These are phyloP conservation scores for Yamadazyma kanchanaburiensis DNA, from an alignment of 1,139 yeast genomes.

Conservation along the genomic window DNA sequence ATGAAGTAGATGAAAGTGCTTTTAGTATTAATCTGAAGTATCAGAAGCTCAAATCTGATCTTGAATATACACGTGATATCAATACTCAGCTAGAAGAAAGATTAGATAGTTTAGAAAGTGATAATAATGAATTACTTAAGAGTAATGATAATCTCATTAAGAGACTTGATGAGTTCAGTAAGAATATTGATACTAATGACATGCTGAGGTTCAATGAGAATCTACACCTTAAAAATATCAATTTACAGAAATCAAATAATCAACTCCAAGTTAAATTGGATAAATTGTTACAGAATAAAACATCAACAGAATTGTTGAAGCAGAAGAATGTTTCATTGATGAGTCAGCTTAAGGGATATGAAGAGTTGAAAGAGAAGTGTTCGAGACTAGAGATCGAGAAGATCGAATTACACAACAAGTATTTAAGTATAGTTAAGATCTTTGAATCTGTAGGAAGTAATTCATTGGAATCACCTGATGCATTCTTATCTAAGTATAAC, in stretches of 20 bases:
- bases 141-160: constrained; percentile 50
- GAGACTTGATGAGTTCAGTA: constrained; percentile 25
- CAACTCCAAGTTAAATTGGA: constrained; percentile 27
- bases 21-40: constrained; percentile 13
- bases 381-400: constrained; percentile 54
- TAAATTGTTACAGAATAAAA: constrained; percentile 35
- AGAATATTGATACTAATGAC: constrained; percentile 9
- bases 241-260: constrained; percentile 30
- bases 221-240: constrained; percentile 25
- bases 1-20: constrained; percentile 21
- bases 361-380: constrained; percentile 42
- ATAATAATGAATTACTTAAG: constrained; percentile 17
- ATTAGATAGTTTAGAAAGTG: constrained; percentile 17
- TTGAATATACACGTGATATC: constrained; percentile 24
- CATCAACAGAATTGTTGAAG: constrained; percentile 36
- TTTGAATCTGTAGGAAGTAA: constrained; percentile 18
- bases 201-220: constrained; percentile 19
- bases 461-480: constrained; percentile 16
- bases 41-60: constrained; percentile 30
- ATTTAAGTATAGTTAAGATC: constrained; percentile 31
- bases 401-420: constrained; percentile 42
- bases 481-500: constrained; percentile 32
- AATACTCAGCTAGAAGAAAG: constrained; percentile 29
- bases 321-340: constrained; percentile 33
- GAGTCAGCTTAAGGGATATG: constrained; percentile 38